Evolutionary conservation across 2,329 filamentous ascomycete species (phyloP).

Genomic region (Apiospora aurea): DNA sequence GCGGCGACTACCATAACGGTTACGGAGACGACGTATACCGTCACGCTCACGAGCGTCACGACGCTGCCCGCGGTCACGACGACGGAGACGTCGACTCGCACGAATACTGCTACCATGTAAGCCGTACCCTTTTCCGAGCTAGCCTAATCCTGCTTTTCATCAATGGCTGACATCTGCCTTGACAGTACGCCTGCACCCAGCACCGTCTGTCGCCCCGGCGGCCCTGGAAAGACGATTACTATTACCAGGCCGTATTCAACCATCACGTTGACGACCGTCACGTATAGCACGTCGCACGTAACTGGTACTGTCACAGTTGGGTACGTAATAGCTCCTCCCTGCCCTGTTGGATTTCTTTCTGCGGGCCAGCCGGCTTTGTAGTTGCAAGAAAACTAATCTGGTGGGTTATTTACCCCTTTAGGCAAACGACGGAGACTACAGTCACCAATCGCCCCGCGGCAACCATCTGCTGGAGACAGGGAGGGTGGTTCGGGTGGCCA

Average conservation of each 20-base stretch:
- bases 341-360: background rate
- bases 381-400: background rate
- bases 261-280: slow-evolving; percentile 44
- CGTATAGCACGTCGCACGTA: slow-evolving; percentile 44
- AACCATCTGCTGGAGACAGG: slow-evolving; percentile 45
- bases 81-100: slow-evolving; percentile 44
- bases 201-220: slow-evolving; percentile 43
- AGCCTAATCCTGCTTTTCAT: background rate
- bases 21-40: slow-evolving; percentile 43
- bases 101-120: slow-evolving; percentile 43
- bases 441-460: slow-evolving; percentile 44
- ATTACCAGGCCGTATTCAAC: slow-evolving; percentile 39
- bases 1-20: slow-evolving; percentile 46
- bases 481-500: slow-evolving; percentile 40
- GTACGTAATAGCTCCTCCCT: slow-evolving; percentile 36
- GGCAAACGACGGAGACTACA: slow-evolving; percentile 44
- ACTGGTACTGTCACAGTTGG: slow-evolving; percentile 45
- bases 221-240: slow-evolving; percentile 37
- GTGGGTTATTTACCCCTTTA: slow-evolving; percentile 28
- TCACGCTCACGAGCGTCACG: slow-evolving; percentile 40
- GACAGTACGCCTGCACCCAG: slow-evolving; percentile 44
- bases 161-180: background rate
- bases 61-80: slow-evolving; percentile 42
- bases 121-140: slow-evolving; percentile 8
- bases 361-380: background rate